Percentiles rank a stretch among this genome's conserved stretches.
These are phyloP conservation scores for Pseudotulostoma volvatum DNA, from an alignment of 495 filamentous ascomycete genomes.

Conservation along the genomic window DNA sequence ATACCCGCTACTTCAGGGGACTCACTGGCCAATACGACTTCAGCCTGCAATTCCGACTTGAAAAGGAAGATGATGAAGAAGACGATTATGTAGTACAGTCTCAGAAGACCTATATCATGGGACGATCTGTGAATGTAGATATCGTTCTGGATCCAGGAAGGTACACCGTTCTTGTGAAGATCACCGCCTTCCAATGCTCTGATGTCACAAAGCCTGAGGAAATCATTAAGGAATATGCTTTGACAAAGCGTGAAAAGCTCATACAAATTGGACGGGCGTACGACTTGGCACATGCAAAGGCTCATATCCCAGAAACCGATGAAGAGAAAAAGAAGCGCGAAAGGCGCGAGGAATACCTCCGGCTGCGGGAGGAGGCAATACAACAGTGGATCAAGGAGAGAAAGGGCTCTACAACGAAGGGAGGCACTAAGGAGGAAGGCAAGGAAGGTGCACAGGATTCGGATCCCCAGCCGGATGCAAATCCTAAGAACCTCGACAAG, in stretches of 20 bases:
- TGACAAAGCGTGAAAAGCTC: conserved; percentile 58
- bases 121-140: conserved; percentile 66
- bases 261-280: conserved; percentile 67
- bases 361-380: conserved; percentile 25
- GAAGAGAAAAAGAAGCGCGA: conserved; percentile 38
- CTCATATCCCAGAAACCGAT: conserved; percentile 46
- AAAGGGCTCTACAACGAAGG: conserved; percentile 28
- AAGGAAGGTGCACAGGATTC: conserved; percentile 7
- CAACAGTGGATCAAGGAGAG: conserved; percentile 32
- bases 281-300: conserved; percentile 71
- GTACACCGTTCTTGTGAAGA: conserved; percentile 64
- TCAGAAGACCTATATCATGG: conserved; percentile 51
- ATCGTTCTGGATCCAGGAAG: conserved; percentile 66
- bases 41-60: conserved; percentile 61
- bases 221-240: conserved; percentile 45
- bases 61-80: conserved; percentile 62
- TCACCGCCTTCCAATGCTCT: conserved; percentile 47
- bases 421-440: conserved; percentile 17
- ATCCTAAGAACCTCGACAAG: background rate
- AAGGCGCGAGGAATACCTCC: conserved; percentile 26
- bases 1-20: conserved; percentile 71
- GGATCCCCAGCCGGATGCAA: conserved; percentile 6
- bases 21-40: conserved; percentile 72
- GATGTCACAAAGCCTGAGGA: conserved; percentile 44
- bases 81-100: conserved; percentile 80